Conservation (phyloP, 2,329 filamentous ascomycete species). For the Bipolaris oryzae region DNA sequence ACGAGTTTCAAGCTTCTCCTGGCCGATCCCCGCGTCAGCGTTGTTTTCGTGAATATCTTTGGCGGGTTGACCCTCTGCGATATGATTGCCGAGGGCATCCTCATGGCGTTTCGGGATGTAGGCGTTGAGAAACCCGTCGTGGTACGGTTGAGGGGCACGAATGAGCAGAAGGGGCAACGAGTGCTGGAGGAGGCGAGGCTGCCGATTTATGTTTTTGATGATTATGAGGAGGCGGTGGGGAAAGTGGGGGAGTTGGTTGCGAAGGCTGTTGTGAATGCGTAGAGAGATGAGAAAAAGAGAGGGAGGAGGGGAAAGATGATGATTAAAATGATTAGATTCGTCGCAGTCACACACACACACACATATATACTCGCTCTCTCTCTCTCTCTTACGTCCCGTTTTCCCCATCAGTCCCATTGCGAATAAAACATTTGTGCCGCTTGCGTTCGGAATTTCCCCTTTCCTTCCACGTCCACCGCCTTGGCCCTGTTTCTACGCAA, state of each 20-base stretch:
- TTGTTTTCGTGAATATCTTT: slow-evolving; percentile 75
- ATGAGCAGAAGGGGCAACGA: slow-evolving; percentile 71
- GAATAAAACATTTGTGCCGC: slow-evolving; percentile 26
- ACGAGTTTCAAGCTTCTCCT: slow-evolving; percentile 76
- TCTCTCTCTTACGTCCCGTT: neutral
- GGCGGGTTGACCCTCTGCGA: slow-evolving; percentile 74
- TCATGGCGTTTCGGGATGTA: slow-evolving; percentile 74
- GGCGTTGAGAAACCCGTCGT: slow-evolving; percentile 70
- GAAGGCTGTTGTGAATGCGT: neutral
- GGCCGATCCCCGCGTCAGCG: slow-evolving; percentile 71
- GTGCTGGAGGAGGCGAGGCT: slow-evolving; percentile 73
- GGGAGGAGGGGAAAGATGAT: neutral
- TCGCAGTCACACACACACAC: neutral
- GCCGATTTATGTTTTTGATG: slow-evolving; percentile 72
- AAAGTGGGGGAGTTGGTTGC: slow-evolving; percentile 43
- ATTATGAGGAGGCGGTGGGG: slow-evolving; percentile 69
- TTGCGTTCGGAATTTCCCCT: neutral
- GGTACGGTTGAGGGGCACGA: slow-evolving; percentile 77
- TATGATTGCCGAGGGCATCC: slow-evolving; percentile 79
- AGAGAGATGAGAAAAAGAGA: neutral
- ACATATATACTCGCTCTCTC: too few relatives aligned
- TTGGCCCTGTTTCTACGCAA: slow-evolving; percentile 11
- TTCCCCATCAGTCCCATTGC: neutral
- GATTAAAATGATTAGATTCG: neutral
- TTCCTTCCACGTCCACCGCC: slow-evolving; percentile 4